Evolutionary conservation across 805 yeast genomes (phyloP).

Genomic region (Candida sphagnicola): DNA sequence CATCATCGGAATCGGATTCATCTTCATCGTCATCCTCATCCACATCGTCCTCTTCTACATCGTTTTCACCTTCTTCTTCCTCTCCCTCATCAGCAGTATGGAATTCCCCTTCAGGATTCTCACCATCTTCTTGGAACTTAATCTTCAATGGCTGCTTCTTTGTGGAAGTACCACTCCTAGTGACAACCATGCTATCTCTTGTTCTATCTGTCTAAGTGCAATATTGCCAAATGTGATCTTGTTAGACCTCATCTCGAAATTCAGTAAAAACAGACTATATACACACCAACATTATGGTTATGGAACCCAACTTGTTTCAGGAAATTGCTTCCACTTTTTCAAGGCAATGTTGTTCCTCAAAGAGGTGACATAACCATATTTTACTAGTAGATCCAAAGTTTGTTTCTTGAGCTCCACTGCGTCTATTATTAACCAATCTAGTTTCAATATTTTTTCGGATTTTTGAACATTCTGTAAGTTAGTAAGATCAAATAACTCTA

Average conservation of each 20-base stretch:
- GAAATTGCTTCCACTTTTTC: constrained; percentile 31
- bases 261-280: neutral
- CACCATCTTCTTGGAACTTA: constrained; percentile 28
- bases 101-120: constrained; percentile 9
- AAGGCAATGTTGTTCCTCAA: constrained; percentile 22
- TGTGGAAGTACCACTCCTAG: constrained; percentile 22
- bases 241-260: constrained; percentile 7
- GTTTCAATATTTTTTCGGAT: constrained; percentile 5
- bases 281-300: constrained; percentile 6
- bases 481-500: constrained; percentile 22
- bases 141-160: constrained; percentile 21
- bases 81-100: constrained; percentile 15
- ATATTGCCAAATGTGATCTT: neutral
- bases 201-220: neutral
- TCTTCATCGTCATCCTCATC: constrained; percentile 17
- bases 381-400: constrained; percentile 19
- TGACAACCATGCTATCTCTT: constrained; percentile 20
- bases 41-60: constrained; percentile 12
- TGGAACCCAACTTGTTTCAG: constrained; percentile 25
- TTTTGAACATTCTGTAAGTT: constrained; percentile 5
- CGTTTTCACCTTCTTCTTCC: constrained; percentile 9
- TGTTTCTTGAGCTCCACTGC: constrained; percentile 30
- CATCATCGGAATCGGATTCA: constrained; percentile 23
- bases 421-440: constrained; percentile 24
- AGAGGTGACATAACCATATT: constrained; percentile 13